These are phyloP conservation scores for Colletotrichum musae DNA, from an alignment of 2,329 filamentous ascomycete genomes.

Conservation along the genomic window DNA sequence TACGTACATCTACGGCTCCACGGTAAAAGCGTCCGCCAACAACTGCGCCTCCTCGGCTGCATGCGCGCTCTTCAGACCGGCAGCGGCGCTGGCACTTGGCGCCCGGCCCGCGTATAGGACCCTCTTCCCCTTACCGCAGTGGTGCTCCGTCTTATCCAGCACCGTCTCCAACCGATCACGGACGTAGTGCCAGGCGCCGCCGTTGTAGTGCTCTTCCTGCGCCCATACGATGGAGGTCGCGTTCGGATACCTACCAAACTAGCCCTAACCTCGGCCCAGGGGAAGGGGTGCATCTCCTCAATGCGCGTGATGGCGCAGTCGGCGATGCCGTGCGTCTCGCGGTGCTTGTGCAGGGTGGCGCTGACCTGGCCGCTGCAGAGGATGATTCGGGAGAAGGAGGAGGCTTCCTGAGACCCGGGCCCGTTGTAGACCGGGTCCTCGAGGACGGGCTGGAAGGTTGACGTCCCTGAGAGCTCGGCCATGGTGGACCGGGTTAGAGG, in stretches of 20 bases:
- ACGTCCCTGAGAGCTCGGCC: slow-evolving; percentile 90
- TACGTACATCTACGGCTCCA: no score
- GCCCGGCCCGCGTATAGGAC: no score
- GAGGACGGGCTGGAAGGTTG: slow-evolving; percentile 97
- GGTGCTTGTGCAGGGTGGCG: slow-evolving; percentile 79
- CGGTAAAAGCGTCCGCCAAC: no score
- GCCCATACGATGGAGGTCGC: slow-evolving; percentile 44
- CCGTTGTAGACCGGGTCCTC: slow-evolving; percentile 86
- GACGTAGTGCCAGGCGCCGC: slow-evolving; percentile 46
- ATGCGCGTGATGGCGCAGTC: slow-evolving; percentile 44
- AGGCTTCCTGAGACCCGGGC: slow-evolving; percentile 72
- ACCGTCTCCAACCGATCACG: slow-evolving; percentile 44
- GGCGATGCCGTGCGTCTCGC: slow-evolving; percentile 33
- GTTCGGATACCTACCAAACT: slow-evolving; percentile 43
- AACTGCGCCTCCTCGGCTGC: no score
- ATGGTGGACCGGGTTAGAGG: slow-evolving; percentile 89
- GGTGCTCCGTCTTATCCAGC: no score
- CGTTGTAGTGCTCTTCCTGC: slow-evolving; percentile 47
- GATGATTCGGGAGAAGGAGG: slow-evolving; percentile 85
- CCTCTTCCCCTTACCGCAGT: no score
- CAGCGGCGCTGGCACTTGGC: no score
- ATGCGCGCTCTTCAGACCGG: no score
- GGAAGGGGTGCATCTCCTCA: slow-evolving; percentile 47
- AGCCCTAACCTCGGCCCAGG: slow-evolving; percentile 43
- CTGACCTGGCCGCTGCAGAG: slow-evolving; percentile 97